Evolutionary conservation across 192 early-diverging fungal genomes (phyloP), one percentile per base, ranked within the genome.

Genomic region (Gorgonomyces haynaldii): DNA sequence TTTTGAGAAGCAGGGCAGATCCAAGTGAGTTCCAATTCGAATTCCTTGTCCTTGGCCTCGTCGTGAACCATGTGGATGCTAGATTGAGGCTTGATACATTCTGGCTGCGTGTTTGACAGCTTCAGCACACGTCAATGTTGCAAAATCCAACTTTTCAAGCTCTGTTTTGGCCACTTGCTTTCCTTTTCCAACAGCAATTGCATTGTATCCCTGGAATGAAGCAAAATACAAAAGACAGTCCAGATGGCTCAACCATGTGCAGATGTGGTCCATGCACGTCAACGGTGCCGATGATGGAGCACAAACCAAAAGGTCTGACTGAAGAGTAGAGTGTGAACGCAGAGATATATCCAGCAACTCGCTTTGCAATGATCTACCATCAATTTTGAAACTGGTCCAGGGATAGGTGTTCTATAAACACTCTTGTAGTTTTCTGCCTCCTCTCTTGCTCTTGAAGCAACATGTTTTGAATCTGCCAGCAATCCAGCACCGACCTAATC

Each of bases 1-100:
- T 70, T 71, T 16, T 75, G 77, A 19, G 88, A 83, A 46, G 89
- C 86, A 20, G 69, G 78, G 50, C 85, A 88, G 42, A 98, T 72
- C 95, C 95, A 98, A 64, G 83, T 91, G 46, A 96, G 67, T 65
- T 98, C 95, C 19, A 98, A 79, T 67, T 98, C 92, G 81, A 95
- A 98, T 48, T 91, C 86, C 72, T 96, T 96, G 69, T 98, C 95
- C 65, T 98, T 98, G 41, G 85, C 78, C 24, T 95, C 90, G 60
- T 96, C 96, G 55, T 96, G 91, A 30, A 85, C 87, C 28, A 82
- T 70, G 61, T 98, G 85, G 47, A 98, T 92, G 50, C 87, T 89
- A 65, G 21, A 23, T 4, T 17, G 15, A 3, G 46, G n/a, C 1
- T 7, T 4, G 68, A 64, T 69, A 88, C 85, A 96, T 96, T 61